These are phyloP conservation scores for Eucalyptus tenuipes DNA, from an alignment of 345 rosid species.

Conservation along the genomic window DNA sequence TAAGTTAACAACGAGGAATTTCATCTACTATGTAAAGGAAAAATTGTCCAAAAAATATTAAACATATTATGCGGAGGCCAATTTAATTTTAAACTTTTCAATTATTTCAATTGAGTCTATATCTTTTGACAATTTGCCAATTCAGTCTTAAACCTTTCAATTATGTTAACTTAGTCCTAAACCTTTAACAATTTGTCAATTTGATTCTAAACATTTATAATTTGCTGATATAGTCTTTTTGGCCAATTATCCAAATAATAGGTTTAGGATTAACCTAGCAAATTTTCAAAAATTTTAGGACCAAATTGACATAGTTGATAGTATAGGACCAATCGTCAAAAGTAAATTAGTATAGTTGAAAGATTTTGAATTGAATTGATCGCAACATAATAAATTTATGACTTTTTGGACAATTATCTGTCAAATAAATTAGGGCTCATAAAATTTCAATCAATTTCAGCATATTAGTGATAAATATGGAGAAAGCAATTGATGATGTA, in stretches of 20 bases:
- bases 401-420: background rate
- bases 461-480: background rate
- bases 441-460: background rate
- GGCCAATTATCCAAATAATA: too few relatives aligned
- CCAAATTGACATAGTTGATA: background rate
- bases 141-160: fast-evolving
- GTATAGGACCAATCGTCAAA: background rate
- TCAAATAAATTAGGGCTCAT: background rate
- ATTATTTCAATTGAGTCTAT: too few relatives aligned
- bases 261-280: background rate
- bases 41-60: too few relatives aligned
- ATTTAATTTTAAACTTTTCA: background rate
- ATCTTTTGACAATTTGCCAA: fast-evolving
- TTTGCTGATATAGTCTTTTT: too few relatives aligned
- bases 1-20: fast-evolving
- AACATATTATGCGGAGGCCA: fast-evolving
- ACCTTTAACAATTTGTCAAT: too few relatives aligned
- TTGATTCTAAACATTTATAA: too few relatives aligned
- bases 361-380: fast-evolving
- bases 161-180: too few relatives aligned
- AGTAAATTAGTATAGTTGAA: background rate
- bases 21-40: background rate
- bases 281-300: too few relatives aligned
- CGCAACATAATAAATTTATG: fast-evolving
- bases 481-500: background rate